Conservation (phyloP, 305 asterid genomes). For the Fraxinus baroniana region DNA sequence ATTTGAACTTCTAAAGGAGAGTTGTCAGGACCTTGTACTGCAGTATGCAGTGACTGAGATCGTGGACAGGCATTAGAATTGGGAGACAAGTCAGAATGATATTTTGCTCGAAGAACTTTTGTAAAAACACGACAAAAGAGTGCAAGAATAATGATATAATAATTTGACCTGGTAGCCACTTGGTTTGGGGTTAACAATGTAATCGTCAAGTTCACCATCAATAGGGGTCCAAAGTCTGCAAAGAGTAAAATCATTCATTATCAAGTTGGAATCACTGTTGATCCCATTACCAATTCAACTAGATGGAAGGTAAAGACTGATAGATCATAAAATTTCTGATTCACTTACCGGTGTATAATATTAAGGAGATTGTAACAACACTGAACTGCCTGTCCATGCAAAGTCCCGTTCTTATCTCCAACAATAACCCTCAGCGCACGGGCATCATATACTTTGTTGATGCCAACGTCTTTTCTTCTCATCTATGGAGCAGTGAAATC, state of each 20-base stretch:
- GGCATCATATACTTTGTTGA: conserved; percentile 80
- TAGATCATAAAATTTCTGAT: conserved; percentile 8
- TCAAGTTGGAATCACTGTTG: conserved; percentile 10
- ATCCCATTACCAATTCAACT: conserved; percentile 21
- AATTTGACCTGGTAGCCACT: conserved; percentile 94
- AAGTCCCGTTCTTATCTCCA: conserved; percentile 88
- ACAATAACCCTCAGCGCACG: conserved; percentile 93
- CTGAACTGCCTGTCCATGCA: conserved; percentile 94
- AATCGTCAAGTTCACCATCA: conserved; percentile 92
- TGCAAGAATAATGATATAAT: neutral
- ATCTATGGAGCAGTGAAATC: conserved; percentile 48
- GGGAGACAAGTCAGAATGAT: conserved; percentile 29
- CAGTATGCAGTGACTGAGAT: conserved; percentile 90
- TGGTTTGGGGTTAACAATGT: conserved; percentile 92
- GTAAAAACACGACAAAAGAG: neutral
- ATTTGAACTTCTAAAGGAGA: conserved; percentile 94
- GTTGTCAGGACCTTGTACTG: conserved; percentile 89
- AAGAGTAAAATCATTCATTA: conserved; percentile 4
- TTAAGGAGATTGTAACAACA: conserved; percentile 91
- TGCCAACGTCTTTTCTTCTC: conserved; percentile 85
- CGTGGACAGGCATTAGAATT: conserved; percentile 31
- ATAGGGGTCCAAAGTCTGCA: conserved; percentile 91
- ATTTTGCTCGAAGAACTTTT: neutral
- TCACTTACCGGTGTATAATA: conserved; percentile 73
- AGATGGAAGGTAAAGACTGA: conserved; percentile 14